These are phyloP conservation scores for Russula foetens DNA, from an alignment of 768 basidiomycete genomes.

Conservation along the genomic window DNA sequence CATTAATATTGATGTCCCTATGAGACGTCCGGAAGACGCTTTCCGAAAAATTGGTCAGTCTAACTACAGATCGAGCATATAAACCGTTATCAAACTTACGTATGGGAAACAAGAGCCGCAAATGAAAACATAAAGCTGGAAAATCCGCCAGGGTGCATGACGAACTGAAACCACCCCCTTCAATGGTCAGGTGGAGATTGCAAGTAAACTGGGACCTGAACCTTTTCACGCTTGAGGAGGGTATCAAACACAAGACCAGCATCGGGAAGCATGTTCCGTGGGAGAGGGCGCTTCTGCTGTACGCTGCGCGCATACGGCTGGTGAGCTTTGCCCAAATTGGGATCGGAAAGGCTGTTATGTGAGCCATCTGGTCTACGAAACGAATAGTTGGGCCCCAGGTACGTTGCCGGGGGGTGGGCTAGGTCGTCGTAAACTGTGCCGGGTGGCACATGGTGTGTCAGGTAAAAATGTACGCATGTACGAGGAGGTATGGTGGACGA, in stretches of 20 bases:
- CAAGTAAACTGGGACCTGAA: slow-evolving; percentile 54
- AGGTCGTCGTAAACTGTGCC: slow-evolving; percentile 69
- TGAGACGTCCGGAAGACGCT: slow-evolving; percentile 59
- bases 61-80: too few relatives aligned
- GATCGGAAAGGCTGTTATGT: too few relatives aligned
- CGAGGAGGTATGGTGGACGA: neutral
- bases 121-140: slow-evolving; percentile 77
- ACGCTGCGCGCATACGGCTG: slow-evolving; percentile 78
- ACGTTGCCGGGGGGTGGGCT: slow-evolving; percentile 74
- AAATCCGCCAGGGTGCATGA: slow-evolving; percentile 68
- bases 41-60: slow-evolving; percentile 2
- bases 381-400: too few relatives aligned
- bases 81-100: too few relatives aligned
- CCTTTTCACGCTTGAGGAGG: too few relatives aligned
- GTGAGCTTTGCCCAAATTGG: slow-evolving; percentile 69
- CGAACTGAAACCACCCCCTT: slow-evolving; percentile 39
- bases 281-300: slow-evolving; percentile 57
- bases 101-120: slow-evolving; percentile 72
- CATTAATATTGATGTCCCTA: too few relatives aligned
- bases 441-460: too few relatives aligned
- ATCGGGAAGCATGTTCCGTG: slow-evolving; percentile 57
- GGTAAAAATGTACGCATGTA: neutral
- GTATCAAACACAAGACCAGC: too few relatives aligned
- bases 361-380: too few relatives aligned
- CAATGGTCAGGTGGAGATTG: neutral